Evolutionary conservation across 805 yeast genomes (phyloP).

Genomic region (Schwanniomyces occidentalis): DNA sequence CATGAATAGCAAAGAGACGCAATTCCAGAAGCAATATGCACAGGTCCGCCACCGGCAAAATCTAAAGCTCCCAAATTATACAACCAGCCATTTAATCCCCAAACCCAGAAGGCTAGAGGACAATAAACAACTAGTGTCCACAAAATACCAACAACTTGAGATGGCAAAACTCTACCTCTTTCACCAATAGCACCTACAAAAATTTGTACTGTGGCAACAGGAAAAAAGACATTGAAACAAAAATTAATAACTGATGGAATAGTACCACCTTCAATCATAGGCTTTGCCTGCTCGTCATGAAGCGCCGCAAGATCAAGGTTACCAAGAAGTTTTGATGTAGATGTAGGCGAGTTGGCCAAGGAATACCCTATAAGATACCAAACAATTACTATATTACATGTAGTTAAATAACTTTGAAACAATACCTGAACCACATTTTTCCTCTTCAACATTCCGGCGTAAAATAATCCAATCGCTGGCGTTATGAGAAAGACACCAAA

Average conservation of each 20-base stretch:
- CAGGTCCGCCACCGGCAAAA: conserved; percentile 54
- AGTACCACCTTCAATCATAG: conserved; percentile 44
- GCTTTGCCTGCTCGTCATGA: conserved; percentile 37
- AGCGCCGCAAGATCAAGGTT: conserved; percentile 42
- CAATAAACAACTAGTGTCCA: conserved; percentile 47
- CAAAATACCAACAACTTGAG: conserved; percentile 38
- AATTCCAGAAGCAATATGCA: conserved; percentile 46
- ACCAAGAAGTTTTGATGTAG: conserved; percentile 30
- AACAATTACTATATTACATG: conserved; percentile 35
- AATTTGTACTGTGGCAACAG: conserved; percentile 51
- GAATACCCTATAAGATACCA: conserved; percentile 51
- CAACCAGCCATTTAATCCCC: conserved; percentile 48
- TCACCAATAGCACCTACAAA: conserved; percentile 46
- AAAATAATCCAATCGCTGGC: conserved; percentile 47
- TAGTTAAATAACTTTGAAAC: conserved; percentile 46
- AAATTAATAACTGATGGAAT: conserved; percentile 49
- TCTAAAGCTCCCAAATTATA: conserved; percentile 44
- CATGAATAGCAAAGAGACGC: conserved; percentile 44
- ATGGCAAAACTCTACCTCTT: conserved; percentile 43
- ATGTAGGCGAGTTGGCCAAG: conserved; percentile 38
- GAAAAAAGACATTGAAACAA: conserved; percentile 45
- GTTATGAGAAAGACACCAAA: conserved; percentile 50
- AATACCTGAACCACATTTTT: conserved; percentile 45
- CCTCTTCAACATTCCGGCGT: conserved; percentile 43
- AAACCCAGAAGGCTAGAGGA: conserved; percentile 48